Conservation (phyloP, 768 basidiomycete genomes). For the Sutorius australiensis region DNA sequence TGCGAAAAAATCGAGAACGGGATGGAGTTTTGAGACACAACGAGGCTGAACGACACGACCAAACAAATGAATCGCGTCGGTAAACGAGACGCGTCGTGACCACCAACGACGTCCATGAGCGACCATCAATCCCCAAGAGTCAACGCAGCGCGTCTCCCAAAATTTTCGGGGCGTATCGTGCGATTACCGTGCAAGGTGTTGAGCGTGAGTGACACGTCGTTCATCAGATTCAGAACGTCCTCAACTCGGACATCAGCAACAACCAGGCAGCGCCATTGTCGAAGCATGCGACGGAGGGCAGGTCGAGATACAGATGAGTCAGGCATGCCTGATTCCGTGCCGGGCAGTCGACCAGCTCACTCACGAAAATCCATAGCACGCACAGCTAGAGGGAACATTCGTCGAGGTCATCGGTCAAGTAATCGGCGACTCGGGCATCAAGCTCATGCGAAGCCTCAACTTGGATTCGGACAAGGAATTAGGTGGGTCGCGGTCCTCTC, state of each 20-base stretch:
- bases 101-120: slow-evolving; percentile 10
- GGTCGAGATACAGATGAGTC: slow-evolving; percentile 42
- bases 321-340: slow-evolving; percentile 33
- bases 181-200: slow-evolving; percentile 60
- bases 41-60: neutral
- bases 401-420: slow-evolving; percentile 69
- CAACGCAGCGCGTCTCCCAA: slow-evolving; percentile 55
- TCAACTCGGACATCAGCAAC: slow-evolving; percentile 23
- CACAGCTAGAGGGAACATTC: slow-evolving; percentile 47
- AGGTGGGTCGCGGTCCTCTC: slow-evolving; percentile 41
- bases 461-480: slow-evolving; percentile 52
- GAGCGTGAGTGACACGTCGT: slow-evolving; percentile 35
- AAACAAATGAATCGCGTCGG: slow-evolving; percentile 15
- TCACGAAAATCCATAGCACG: slow-evolving; percentile 30
- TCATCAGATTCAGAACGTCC: neutral
- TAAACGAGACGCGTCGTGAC: slow-evolving; percentile 6
- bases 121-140: slow-evolving; percentile 46
- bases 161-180: slow-evolving; percentile 53
- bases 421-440: slow-evolving; percentile 50
- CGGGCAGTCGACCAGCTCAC: neutral
- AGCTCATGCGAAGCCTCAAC: slow-evolving; percentile 48
- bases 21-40: no score
- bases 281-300: slow-evolving; percentile 66
- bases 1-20: no score
- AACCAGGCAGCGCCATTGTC: slow-evolving; percentile 50